These are phyloP conservation scores for Apostasia ramifera DNA, from an alignment of 106 monocot species.

Conservation along the genomic window DNA sequence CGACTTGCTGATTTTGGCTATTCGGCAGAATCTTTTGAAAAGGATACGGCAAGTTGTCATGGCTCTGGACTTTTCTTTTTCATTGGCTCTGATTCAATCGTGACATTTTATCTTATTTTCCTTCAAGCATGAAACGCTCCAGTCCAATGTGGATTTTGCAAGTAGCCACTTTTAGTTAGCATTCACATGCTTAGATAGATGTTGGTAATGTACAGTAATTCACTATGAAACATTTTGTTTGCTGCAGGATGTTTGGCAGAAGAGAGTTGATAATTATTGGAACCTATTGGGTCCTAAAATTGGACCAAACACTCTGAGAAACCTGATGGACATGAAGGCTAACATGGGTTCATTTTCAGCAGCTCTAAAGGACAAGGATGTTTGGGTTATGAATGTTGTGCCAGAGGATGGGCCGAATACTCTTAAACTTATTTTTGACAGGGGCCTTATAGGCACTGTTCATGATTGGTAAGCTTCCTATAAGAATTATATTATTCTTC, in stretches of 20 bases:
- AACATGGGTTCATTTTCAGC: constrained; percentile 90
- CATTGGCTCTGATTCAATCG: not conserved
- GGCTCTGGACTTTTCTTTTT: too few species aligned
- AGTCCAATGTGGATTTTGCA: too few species aligned
- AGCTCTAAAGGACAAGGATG: constrained; percentile 70
- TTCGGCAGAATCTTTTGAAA: constrained; percentile 49
- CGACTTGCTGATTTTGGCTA: constrained; percentile 67
- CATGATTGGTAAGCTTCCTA: constrained; percentile 77
- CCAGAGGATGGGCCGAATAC: constrained; percentile 68
- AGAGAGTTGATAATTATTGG: constrained; percentile 66
- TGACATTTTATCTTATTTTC: not conserved
- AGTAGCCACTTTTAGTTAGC: too few species aligned
- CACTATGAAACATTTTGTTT: not conserved
- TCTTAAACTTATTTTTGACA: constrained; percentile 83
- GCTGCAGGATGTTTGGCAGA: constrained; percentile 68
- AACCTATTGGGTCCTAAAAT: constrained; percentile 56
- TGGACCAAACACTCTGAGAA: constrained; percentile 53
- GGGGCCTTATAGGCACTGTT: constrained; percentile 70
- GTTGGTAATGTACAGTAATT: not conserved
- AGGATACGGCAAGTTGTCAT: constrained; percentile 51
- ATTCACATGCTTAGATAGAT: not conserved
- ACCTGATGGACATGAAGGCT: constrained; percentile 98
- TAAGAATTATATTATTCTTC: too few species aligned
- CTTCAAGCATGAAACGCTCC: not conserved
- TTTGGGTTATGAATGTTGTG: constrained; percentile 98